These are phyloP conservation scores for Phalaenopsis equestris DNA, from an alignment of 106 monocot species.

Conservation along the genomic window DNA sequence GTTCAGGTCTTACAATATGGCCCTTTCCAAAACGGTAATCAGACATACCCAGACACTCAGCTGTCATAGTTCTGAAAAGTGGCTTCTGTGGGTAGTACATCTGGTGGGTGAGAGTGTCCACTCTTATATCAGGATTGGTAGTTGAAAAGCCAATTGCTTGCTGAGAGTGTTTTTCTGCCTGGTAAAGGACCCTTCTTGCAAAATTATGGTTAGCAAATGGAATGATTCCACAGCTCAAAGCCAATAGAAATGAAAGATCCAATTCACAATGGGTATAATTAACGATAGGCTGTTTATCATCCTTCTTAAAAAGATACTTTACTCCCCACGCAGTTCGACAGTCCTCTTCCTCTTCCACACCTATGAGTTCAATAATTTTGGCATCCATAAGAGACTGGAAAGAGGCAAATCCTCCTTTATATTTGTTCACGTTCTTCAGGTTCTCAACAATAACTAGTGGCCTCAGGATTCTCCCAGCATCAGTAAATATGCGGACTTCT, in stretches of 20 bases:
- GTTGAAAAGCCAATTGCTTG: conserved; percentile 91
- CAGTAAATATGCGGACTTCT: conserved; percentile 84
- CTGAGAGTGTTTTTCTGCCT: conserved; percentile 93
- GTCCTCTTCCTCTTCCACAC: conserved; percentile 95
- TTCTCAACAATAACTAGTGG: conserved; percentile 90
- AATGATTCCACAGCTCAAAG: conserved; percentile 81
- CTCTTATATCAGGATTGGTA: conserved; percentile 66
- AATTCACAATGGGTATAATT: conserved; percentile 80
- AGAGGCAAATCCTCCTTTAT: conserved; percentile 35
- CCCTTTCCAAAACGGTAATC: conserved; percentile 34
- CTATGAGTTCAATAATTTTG: conserved; percentile 71
- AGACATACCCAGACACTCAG: conserved; percentile 57
- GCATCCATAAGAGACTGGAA: conserved; percentile 72
- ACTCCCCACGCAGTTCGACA: conserved; percentile 69
- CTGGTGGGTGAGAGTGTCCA: conserved; percentile 74
- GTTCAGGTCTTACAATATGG: conserved; percentile 43
- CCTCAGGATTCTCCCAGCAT: conserved; percentile 72
- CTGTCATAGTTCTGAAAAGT: conserved; percentile 63
- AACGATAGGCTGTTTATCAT: conserved; percentile 8
- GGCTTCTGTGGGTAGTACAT: conserved; percentile 93
- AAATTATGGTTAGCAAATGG: conserved; percentile 96
- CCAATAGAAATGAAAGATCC: conserved; percentile 76
- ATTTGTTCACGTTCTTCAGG: conserved; percentile 41
- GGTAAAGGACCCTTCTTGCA: conserved; percentile 78
- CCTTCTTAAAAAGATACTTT: conserved; percentile 34